phyloP scores from a whole-genome alignment of 192 early-diverging fungal species.

The Mortierella hygrophila region DNA sequence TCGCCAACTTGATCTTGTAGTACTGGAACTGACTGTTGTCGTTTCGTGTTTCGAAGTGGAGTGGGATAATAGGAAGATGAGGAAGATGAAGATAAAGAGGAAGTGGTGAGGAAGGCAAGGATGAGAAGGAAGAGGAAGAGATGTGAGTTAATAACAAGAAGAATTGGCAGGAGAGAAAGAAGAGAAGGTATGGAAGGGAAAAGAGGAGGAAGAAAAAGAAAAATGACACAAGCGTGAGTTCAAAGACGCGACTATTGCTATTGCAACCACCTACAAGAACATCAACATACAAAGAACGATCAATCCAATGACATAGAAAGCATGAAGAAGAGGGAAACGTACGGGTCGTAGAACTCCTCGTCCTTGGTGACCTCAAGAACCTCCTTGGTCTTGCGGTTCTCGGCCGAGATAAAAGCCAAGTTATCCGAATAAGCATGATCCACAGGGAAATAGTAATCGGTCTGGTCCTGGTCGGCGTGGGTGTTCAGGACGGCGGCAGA shows the following conservation, averaged over 20 bases:
- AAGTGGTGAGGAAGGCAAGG: background rate
- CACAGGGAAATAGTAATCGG: slow-evolving; percentile 65
- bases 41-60: no score
- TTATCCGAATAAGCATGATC: slow-evolving; percentile 29
- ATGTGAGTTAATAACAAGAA: background rate
- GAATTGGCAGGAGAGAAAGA: slow-evolving; percentile 12
- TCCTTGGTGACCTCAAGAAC: slow-evolving; percentile 38
- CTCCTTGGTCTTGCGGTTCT: slow-evolving; percentile 59
- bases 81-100: background rate
- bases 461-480: slow-evolving; percentile 33
- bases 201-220: no score
- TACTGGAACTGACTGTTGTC: slow-evolving; percentile 48
- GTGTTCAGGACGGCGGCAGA: slow-evolving; percentile 61
- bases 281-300: slow-evolving; percentile 6
- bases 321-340: background rate
- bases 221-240: no score
- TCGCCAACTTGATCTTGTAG: slow-evolving; percentile 63
- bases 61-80: background rate
- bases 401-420: slow-evolving; percentile 58
- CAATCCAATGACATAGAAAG: slow-evolving; percentile 18
- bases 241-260: no score
- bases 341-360: slow-evolving; percentile 36
- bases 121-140: background rate
- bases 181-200: background rate
- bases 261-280: background rate